Evolutionary conservation across 176 grass and related monocot genomes (phyloP).

Genomic region (Phyllostachys edulis): DNA sequence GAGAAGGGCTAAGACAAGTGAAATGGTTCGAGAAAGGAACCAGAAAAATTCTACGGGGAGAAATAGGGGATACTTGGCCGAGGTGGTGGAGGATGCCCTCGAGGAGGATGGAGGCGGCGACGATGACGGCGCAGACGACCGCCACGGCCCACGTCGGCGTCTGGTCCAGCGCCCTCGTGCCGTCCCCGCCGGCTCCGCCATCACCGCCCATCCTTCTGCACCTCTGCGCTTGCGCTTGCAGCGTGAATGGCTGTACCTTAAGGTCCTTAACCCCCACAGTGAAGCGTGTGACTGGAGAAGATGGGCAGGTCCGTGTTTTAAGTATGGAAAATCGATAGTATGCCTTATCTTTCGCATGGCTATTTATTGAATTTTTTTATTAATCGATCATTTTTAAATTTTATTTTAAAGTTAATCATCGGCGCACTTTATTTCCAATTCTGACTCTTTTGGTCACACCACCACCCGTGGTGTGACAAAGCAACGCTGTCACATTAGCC

Average conservation of each 20-base stretch:
- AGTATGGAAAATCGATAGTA: no score
- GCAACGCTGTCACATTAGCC: no score
- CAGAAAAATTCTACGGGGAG: neutral
- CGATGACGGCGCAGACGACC: slow-evolving; percentile 63
- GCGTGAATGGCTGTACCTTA: slow-evolving; percentile 26
- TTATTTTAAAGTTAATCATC: no score
- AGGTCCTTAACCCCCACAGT: neutral
- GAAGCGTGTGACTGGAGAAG: neutral
- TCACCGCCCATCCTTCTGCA: slow-evolving; percentile 22
- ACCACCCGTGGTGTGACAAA: no score
- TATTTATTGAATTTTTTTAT: no score
- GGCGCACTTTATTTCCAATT: no score
- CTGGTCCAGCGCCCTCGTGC: slow-evolving; percentile 65
- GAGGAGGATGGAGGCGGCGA: slow-evolving; percentile 71
- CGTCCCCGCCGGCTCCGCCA: slow-evolving; percentile 1
- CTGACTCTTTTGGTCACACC: no score
- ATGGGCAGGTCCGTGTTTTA: neutral
- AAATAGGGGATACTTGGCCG: slow-evolving; percentile 32
- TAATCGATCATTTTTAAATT: no score
- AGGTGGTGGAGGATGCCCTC: slow-evolving; percentile 73
- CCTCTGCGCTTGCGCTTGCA: neutral
- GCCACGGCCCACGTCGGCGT: slow-evolving; percentile 88
- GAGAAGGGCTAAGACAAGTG: neutral
- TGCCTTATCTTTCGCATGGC: no score
- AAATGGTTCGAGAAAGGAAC: neutral